phyloP scores from a whole-genome alignment of 1,284 basidiomycete species.

The Tranzscheliella williamsii region DNA sequence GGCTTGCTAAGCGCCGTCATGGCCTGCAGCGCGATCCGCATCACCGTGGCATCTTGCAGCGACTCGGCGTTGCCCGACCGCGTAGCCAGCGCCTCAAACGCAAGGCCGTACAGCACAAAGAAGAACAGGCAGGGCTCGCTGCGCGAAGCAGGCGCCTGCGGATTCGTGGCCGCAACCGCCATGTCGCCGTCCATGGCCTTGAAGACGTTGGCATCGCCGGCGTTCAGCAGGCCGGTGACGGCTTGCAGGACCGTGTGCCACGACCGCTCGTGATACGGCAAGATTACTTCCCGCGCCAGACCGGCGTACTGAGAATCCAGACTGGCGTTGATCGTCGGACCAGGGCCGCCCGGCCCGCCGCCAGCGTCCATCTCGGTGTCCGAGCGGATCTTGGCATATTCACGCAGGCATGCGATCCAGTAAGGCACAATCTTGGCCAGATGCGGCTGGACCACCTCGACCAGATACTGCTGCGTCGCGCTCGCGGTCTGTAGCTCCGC shows the following conservation, averaged over 20 bases:
- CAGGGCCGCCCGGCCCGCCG: constrained; percentile 64
- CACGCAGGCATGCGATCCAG: constrained; percentile 86
- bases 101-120: constrained; percentile 85
- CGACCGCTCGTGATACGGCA: constrained; percentile 71
- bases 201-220: constrained; percentile 71
- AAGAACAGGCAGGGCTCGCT: constrained; percentile 79
- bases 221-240: constrained; percentile 77
- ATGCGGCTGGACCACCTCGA: constrained; percentile 81
- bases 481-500: constrained; percentile 86
- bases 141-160: constrained; percentile 6
- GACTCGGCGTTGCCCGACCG: constrained; percentile 65
- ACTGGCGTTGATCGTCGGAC: constrained; percentile 62
- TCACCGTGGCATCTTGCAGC: constrained; percentile 54
- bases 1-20: constrained; percentile 77
- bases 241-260: constrained; percentile 87
- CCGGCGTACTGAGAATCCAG: constrained; percentile 79
- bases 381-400: constrained; percentile 82
- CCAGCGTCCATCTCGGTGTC: constrained; percentile 71
- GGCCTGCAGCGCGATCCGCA: constrained; percentile 72
- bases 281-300: constrained; percentile 82
- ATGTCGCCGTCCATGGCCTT: constrained; percentile 76
- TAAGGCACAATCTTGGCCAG: constrained; percentile 73
- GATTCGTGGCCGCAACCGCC: constrained; percentile 43
- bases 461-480: constrained; percentile 74
- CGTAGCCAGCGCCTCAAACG: constrained; percentile 82